Percentiles rank a stretch among this genome's conserved stretches.
Evolutionary conservation across 768 basidiomycete genomes (phyloP).

Genomic region (Omphalotus guepiniiformis): DNA sequence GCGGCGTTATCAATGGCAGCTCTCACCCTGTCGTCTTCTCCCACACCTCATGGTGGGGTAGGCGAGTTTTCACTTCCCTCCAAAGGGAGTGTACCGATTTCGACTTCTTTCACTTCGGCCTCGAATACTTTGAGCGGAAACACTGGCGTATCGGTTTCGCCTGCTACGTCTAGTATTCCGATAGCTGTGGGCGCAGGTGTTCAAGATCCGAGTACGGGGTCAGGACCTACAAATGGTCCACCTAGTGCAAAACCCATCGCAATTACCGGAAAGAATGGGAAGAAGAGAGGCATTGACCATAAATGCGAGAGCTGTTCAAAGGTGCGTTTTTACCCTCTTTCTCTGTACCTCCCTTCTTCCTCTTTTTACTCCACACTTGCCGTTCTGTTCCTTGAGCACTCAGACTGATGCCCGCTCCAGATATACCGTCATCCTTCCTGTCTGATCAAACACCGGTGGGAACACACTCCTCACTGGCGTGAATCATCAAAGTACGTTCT

Average conservation of each 20-base stretch:
- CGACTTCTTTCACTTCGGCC: not conserved
- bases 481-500: constrained; percentile 86
- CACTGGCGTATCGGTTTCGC: not conserved
- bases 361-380: not conserved
- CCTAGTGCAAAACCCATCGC: constrained; percentile 18
- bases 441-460: constrained; percentile 97
- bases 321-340: constrained; percentile 39
- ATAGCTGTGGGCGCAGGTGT: not conserved
- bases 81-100: not conserved
- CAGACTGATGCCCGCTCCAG: constrained; percentile 28
- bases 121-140: not conserved
- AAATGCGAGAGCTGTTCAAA: constrained; percentile 94
- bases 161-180: not conserved
- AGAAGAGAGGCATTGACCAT: constrained; percentile 83
- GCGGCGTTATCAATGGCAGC: constrained; percentile 41
- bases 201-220: not conserved
- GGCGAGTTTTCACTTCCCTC: not conserved
- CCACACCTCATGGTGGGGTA: constrained; percentile 28
- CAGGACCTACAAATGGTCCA: constrained; percentile 6
- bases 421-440: constrained; percentile 92
- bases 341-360: constrained; percentile 5
- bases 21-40: constrained; percentile 39
- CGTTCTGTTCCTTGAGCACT: not conserved
- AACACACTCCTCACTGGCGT: constrained; percentile 94
- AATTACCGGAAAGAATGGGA: constrained; percentile 38